A percentile compares a stretch with the other conserved stretches of the same genome.
These are phyloP conservation scores for Cochlearia excelsa DNA, from an alignment of 345 rosid species.

Conservation along the genomic window DNA sequence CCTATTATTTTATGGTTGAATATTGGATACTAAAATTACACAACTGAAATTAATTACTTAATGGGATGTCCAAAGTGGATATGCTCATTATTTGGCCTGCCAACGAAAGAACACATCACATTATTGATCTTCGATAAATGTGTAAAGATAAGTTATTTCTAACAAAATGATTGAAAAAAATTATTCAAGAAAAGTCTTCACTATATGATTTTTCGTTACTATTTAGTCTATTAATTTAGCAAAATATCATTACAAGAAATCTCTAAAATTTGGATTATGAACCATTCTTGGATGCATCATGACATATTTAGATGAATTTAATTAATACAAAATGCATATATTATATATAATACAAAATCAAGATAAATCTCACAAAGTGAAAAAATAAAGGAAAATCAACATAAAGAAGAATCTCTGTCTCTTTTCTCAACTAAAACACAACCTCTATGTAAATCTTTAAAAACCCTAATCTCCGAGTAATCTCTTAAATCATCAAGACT, in stretches of 20 bases:
- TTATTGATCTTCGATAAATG: conserved; percentile 32
- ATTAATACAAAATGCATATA: no score
- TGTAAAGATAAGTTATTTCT: conserved; percentile 29
- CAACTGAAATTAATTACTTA: neutral
- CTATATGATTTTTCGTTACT: no score
- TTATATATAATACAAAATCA: neutral
- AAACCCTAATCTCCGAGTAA: conserved; percentile 74
- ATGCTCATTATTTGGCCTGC: neutral
- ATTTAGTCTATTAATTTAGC: no score
- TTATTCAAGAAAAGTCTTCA: no score
- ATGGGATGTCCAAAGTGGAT: neutral
- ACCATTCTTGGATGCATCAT: no score
- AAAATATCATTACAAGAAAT: no score
- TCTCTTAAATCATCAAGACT: conserved; percentile 81
- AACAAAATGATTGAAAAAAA: no score
- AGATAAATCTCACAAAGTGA: neutral
- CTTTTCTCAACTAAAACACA: conserved; percentile 74
- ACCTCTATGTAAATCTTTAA: conserved; percentile 64
- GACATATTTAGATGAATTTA: no score
- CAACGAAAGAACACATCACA: neutral
- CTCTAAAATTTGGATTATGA: no score
- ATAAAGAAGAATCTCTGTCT: conserved; percentile 58
- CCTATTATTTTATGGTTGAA: neutral
- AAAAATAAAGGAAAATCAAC: conserved; percentile 39
- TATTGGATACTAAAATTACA: neutral